These are phyloP conservation scores for Eragrostis nindensis DNA, from an alignment of 176 grass and related monocot genomes.

Conservation along the genomic window DNA sequence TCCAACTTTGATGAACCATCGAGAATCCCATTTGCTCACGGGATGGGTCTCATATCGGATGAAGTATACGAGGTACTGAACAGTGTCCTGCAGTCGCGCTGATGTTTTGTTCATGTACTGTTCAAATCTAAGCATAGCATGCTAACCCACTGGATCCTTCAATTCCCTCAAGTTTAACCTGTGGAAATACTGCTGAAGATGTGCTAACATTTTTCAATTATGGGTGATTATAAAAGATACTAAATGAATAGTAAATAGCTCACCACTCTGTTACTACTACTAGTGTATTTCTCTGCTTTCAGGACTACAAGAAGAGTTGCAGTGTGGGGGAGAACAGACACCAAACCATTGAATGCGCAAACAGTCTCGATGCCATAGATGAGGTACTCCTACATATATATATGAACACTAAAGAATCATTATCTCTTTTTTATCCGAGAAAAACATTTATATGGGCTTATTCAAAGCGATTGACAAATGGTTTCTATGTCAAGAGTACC, in stretches of 20 bases:
- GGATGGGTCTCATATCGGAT: slow-evolving; percentile 68
- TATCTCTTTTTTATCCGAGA: neutral
- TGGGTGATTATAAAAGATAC: neutral
- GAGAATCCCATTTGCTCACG: slow-evolving; percentile 57
- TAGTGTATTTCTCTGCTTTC: neutral
- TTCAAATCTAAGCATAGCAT: neutral
- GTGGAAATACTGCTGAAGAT: neutral
- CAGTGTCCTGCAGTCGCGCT: neutral
- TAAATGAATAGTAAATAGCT: neutral
- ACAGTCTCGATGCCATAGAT: slow-evolving; percentile 36
- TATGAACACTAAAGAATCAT: slow-evolving; percentile 18
- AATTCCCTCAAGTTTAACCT: too few relatives aligned
- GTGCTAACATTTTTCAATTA: too few relatives aligned
- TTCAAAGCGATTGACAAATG: slow-evolving; percentile 27
- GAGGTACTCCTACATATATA: slow-evolving; percentile 44
- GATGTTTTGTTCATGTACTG: neutral
- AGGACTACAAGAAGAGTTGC: slow-evolving; percentile 48
- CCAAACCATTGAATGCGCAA: slow-evolving; percentile 34
- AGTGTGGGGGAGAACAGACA: neutral
- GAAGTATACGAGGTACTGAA: slow-evolving; percentile 59
- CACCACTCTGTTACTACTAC: neutral
- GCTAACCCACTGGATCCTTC: too few relatives aligned
- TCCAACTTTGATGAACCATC: slow-evolving; percentile 35
- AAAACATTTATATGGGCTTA: slow-evolving; percentile 2
- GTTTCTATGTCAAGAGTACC: slow-evolving; percentile 20